Percentiles rank a stretch among this genome's conserved stretches.
Conservation (phyloP, 2,329 filamentous ascomycete species). For the Blastomyces gilchristii region DNA sequence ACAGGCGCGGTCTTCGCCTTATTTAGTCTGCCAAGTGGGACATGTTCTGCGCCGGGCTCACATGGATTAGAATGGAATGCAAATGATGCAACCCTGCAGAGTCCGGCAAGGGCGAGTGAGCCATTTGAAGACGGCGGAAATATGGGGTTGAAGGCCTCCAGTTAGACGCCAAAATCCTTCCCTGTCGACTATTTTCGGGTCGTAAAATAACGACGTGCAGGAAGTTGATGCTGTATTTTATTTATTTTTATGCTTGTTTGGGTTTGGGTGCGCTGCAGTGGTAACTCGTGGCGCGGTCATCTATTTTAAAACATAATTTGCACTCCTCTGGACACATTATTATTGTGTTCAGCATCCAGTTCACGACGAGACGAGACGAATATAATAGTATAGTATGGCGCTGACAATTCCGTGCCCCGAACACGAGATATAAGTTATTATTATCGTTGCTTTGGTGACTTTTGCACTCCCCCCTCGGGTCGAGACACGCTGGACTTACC, state of each 20-base stretch:
- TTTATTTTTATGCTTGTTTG: not conserved
- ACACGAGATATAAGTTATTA: not conserved
- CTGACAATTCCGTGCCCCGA: not conserved
- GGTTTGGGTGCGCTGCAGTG: not conserved
- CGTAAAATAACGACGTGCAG: not conserved
- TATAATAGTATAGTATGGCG: not conserved
- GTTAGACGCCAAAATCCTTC: conserved; percentile 5
- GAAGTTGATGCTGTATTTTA: too few relatives aligned
- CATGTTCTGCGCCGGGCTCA: not conserved
- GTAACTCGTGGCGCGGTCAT: not conserved
- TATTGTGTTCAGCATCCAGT: too few relatives aligned
- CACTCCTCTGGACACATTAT: too few relatives aligned
- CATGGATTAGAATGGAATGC: too few relatives aligned
- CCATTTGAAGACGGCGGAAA: conserved; percentile 1
- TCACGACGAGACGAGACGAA: too few relatives aligned
- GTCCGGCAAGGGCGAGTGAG: not conserved
- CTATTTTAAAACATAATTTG: not conserved
- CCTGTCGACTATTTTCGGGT: not conserved
- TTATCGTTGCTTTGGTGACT: not conserved
- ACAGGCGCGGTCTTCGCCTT: not conserved
- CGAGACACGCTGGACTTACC: not conserved
- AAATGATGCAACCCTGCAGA: conserved; percentile 3
- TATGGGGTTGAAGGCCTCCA: conserved; percentile 6
- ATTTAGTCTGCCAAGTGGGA: not conserved
- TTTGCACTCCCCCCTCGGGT: not conserved